phyloP scores from a whole-genome alignment of 495 filamentous ascomycete species.

The Neohortaea acidophila region DNA sequence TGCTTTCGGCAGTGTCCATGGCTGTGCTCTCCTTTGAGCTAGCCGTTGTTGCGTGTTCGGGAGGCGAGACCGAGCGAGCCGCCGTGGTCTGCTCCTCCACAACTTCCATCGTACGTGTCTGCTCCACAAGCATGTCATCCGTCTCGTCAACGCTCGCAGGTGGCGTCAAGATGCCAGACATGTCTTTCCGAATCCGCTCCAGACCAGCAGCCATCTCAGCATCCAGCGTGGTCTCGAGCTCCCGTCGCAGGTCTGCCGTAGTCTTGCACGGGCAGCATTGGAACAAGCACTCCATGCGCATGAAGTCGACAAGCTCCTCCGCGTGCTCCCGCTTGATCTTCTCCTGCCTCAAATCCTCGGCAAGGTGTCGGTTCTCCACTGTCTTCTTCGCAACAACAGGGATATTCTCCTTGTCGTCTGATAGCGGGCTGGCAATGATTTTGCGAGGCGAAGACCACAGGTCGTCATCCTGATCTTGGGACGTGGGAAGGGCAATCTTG shows the following conservation, averaged over 20 bases:
- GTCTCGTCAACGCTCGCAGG: neutral
- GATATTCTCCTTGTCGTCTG: slow-evolving; percentile 30
- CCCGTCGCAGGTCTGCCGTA: slow-evolving; percentile 34
- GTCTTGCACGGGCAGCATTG: slow-evolving; percentile 51
- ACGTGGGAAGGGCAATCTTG: slow-evolving; percentile 40
- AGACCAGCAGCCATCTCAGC: slow-evolving; percentile 15
- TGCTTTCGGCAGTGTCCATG: too few relatives aligned
- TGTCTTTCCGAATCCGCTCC: slow-evolving; percentile 19
- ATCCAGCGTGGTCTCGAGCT: slow-evolving; percentile 17
- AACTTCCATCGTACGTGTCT: neutral
- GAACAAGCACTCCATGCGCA: slow-evolving; percentile 68
- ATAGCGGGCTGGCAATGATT: slow-evolving; percentile 10
- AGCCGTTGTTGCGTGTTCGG: too few relatives aligned
- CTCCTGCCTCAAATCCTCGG: slow-evolving; percentile 49
- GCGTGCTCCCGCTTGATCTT: slow-evolving; percentile 48
- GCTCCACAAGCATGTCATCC: slow-evolving; percentile 1
- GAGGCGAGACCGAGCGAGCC: too few relatives aligned
- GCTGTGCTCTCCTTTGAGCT: too few relatives aligned
- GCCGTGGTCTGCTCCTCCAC: too few relatives aligned
- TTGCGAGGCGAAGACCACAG: slow-evolving; percentile 21
- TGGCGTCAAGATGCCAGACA: slow-evolving; percentile 15
- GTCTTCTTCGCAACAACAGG: slow-evolving; percentile 14
- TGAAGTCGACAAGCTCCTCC: slow-evolving; percentile 60
- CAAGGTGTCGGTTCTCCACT: slow-evolving; percentile 38
- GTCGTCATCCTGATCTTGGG: slow-evolving; percentile 27